phyloP scores from a whole-genome alignment of 2,329 filamentous ascomycete genomes.

The Ceratocystis variospora region DNA sequence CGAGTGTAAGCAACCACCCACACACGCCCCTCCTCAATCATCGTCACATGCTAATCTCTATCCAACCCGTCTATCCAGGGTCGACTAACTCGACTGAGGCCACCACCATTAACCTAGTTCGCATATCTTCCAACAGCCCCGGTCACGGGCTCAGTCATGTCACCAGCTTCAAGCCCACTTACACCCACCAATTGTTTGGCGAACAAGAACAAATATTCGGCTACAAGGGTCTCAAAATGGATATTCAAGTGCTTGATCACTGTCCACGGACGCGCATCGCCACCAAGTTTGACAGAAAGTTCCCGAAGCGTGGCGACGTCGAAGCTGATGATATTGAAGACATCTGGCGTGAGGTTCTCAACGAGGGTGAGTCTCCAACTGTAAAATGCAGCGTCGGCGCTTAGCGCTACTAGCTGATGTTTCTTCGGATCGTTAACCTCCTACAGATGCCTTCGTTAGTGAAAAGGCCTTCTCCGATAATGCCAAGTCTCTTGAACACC shows the following conservation, averaged over 20 bases:
- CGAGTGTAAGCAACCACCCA: constrained; percentile 8
- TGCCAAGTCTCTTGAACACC: neutral
- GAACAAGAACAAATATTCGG: constrained; percentile 88
- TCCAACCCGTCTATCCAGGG: constrained; percentile 31
- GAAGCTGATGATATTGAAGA: constrained; percentile 17
- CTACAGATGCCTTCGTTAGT: constrained; percentile 52
- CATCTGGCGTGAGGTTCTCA: constrained; percentile 14
- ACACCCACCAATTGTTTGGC: constrained; percentile 85
- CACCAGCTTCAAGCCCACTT: constrained; percentile 61
- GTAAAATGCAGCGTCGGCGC: neutral
- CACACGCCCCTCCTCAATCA: neutral
- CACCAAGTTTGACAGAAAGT: constrained; percentile 8
- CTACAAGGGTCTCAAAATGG: constrained; percentile 68
- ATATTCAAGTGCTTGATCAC: constrained; percentile 39
- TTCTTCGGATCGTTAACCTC: constrained; percentile 7
- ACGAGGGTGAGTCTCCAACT: constrained; percentile 7
- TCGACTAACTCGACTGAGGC: constrained; percentile 47
- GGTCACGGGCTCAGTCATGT: constrained; percentile 37
- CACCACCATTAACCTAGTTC: constrained; percentile 45
- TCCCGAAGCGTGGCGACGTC: constrained; percentile 15
- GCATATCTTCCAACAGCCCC: constrained; percentile 35
- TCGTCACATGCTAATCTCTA: constrained; percentile 20
- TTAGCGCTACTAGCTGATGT: constrained; percentile 42
- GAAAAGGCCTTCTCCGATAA: constrained; percentile 43
- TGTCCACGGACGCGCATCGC: constrained; percentile 7